These are phyloP conservation scores for Ustulina deusta DNA, from an alignment of 2,329 filamentous ascomycete species.

Conservation along the genomic window DNA sequence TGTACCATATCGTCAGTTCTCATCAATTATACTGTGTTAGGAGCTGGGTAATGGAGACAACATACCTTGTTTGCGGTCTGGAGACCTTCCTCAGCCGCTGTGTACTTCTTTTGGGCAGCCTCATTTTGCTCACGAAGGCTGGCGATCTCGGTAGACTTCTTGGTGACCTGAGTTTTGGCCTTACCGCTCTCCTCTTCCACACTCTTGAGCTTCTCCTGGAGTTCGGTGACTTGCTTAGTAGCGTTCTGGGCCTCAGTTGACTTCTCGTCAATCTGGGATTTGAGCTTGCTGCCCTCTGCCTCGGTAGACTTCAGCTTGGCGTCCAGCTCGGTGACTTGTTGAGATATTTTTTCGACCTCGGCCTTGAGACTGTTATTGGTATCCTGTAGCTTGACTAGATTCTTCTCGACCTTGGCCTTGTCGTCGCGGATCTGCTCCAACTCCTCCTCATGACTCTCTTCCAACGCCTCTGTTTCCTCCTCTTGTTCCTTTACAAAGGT, in stretches of 20 bases:
- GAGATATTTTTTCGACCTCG: slow-evolving; percentile 45
- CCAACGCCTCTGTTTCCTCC: slow-evolving; percentile 42
- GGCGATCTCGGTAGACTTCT: slow-evolving; percentile 49
- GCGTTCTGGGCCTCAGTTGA: slow-evolving; percentile 19
- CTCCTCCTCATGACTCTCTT: slow-evolving; percentile 41
- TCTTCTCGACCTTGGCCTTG: slow-evolving; percentile 45
- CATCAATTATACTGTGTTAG: not conserved
- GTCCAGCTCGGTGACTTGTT: slow-evolving; percentile 41
- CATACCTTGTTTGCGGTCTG: slow-evolving; percentile 51
- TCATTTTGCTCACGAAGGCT: slow-evolving; percentile 51
- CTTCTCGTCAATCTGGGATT: slow-evolving; percentile 30
- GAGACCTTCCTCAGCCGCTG: slow-evolving; percentile 55
- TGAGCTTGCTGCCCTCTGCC: slow-evolving; percentile 42
- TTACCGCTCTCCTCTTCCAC: slow-evolving; percentile 44
- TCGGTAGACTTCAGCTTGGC: slow-evolving; percentile 42
- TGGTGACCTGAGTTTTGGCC: slow-evolving; percentile 50
- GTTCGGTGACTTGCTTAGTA: slow-evolving; percentile 24
- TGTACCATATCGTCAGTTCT: slow-evolving; percentile 32
- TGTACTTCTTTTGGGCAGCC: slow-evolving; percentile 54
- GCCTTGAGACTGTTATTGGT: slow-evolving; percentile 42
- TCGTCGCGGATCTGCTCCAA: slow-evolving; percentile 39
- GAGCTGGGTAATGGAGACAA: not conserved
- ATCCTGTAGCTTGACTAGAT: slow-evolving; percentile 46
- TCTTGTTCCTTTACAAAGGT: slow-evolving; percentile 40
- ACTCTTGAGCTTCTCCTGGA: slow-evolving; percentile 43